Evolutionary conservation across 306 rosid species (phyloP), one percentile per base, ranked within the genome.

Genomic region (Cucurbita ficifolia): DNA sequence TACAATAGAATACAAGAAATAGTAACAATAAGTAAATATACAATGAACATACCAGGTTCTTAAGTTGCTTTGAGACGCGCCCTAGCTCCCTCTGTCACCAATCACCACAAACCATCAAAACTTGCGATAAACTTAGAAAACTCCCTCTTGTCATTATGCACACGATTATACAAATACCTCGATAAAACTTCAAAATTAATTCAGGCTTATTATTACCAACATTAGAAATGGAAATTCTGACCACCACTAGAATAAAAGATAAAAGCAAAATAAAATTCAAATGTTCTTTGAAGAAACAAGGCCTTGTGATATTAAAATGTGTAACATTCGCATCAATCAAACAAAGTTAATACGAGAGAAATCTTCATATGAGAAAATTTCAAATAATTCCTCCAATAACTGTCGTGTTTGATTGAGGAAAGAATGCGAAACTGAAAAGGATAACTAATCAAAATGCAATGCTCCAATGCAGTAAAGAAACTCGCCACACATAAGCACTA

Each of bases 41-140:
- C 1, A 64, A 1, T 61, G 21, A 65, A 65, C 92, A 76, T 86
- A 92, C 97, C 88, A 79, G 70, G 76, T 84, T 60, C 22, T 62
- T 74, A 58, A 88, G 84, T 73, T 88, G 84, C 84, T 88, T 79
- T 12, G 85, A 82, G 11, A 85, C 86, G 40, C 63, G 70, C 42
- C 82, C 92, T 72, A 89, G 90, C 92, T 90, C 96, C 86, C 75
- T 85, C 93, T 93, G 93, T 72, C 76, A 72, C 69, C 75, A 59
- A 59, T 81, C 58, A 65, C 69, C 70, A 57, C 63, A 83, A 58
- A 55, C 73, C 78, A 87, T 11, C 22, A 58, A 39, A 56, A 57
- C 29, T 72, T 70, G 17, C 14, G 6, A 50, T 50, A 13, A 10
- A 10, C 51, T 50, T 39, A 1, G 2, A 17, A 18, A 63, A 40